Percentiles rank a stretch among this genome's conserved stretches.
Conservation (phyloP, 129 eudicot genomes). For the Escallonia rubra region DNA sequence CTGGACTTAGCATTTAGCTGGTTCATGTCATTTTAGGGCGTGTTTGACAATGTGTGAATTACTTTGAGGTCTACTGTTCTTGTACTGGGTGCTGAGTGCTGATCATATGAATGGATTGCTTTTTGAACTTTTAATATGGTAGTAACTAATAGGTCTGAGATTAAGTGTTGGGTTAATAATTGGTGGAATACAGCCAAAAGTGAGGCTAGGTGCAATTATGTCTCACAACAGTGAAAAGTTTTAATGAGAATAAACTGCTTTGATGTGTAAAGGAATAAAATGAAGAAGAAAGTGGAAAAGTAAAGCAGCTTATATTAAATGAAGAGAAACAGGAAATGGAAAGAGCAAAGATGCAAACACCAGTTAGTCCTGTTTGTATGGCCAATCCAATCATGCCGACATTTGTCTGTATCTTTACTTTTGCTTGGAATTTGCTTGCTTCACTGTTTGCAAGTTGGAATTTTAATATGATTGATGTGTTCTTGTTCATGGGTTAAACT, state of each 20-base stretch:
- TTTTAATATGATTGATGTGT: conserved; percentile 29
- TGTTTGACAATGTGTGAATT: neutral
- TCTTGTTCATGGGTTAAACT: conserved; percentile 18
- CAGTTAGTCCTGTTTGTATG: conserved; percentile 19
- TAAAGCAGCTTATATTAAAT: conserved; percentile 13
- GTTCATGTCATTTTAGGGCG: neutral
- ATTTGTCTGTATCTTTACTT: conserved; percentile 19
- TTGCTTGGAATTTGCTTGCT: conserved; percentile 27
- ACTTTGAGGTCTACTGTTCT: conserved; percentile 13
- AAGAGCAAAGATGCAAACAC: conserved; percentile 23
- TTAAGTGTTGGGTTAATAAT: conserved; percentile 13
- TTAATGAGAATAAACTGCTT: conserved; percentile 18
- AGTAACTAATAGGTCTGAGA: neutral
- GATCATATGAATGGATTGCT: neutral
- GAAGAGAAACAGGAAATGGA: conserved; percentile 30
- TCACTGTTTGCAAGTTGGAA: conserved; percentile 23
- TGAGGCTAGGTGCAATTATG: conserved; percentile 26
- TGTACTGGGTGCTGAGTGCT: neutral
- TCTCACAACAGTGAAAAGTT: conserved; percentile 15
- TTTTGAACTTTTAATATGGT: neutral
- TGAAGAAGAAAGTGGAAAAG: conserved; percentile 29
- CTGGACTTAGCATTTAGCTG: conserved; percentile 6
- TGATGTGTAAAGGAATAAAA: conserved; percentile 29
- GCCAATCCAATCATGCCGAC: conserved; percentile 20
- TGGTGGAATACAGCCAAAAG: conserved; percentile 15